Percentiles rank a stretch among this genome's conserved stretches.
Evolutionary conservation across 495 filamentous ascomycete species (phyloP).

Genomic region (Aspergillus bridgeri): DNA sequence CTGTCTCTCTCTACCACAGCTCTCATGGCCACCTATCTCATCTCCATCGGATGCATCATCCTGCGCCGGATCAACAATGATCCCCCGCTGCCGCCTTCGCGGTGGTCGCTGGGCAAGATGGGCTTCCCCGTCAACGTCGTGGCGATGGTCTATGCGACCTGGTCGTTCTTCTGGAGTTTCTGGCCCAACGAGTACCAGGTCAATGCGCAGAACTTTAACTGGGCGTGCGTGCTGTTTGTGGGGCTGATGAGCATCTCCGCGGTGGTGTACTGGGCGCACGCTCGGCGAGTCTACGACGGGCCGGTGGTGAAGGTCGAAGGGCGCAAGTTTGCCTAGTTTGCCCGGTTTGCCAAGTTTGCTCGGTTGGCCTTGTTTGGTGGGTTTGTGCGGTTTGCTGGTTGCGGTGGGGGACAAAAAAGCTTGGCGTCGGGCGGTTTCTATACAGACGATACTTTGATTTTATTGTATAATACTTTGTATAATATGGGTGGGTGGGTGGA

Average conservation of each 20-base stretch:
- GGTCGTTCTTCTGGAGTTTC: slow-evolving; percentile 43
- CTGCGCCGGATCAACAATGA: slow-evolving; percentile 35
- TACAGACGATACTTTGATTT: no score
- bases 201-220: slow-evolving; percentile 49
- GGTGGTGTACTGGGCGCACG: slow-evolving; percentile 31
- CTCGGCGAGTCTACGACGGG: slow-evolving; percentile 24
- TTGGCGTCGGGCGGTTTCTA: no score
- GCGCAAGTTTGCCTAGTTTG: neutral
- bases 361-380: no score
- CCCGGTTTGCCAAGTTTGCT: no score
- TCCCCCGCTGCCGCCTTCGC: slow-evolving; percentile 36
- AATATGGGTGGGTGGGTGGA: no score
- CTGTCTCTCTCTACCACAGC: slow-evolving; percentile 40
- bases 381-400: no score
- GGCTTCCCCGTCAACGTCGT: slow-evolving; percentile 35
- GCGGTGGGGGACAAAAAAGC: no score
- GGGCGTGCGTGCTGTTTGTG: slow-evolving; percentile 40
- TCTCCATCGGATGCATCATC: slow-evolving; percentile 37
- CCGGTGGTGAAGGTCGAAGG: slow-evolving; percentile 23
- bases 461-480: no score
- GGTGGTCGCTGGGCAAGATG: slow-evolving; percentile 39
- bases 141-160: slow-evolving; percentile 31
- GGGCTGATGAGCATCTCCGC: slow-evolving; percentile 34
- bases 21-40: slow-evolving; percentile 40
- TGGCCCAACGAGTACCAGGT: slow-evolving; percentile 39